These are phyloP conservation scores for Hypholoma sublateritium DNA, from an alignment of 768 basidiomycete genomes.

Conservation along the genomic window DNA sequence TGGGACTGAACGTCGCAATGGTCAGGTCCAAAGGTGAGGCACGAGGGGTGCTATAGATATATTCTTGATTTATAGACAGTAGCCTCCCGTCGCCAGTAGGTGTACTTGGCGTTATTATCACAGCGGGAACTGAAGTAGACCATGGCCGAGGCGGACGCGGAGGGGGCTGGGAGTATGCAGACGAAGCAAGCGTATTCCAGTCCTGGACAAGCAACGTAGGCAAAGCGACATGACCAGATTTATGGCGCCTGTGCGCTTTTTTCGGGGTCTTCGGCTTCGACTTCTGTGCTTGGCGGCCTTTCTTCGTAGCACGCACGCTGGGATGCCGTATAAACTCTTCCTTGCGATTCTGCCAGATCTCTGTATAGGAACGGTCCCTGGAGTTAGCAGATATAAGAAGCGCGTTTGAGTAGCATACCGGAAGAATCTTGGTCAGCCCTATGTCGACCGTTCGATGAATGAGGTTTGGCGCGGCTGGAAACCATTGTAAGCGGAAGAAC, in stretches of 20 bases:
- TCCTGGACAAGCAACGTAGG: constrained; percentile 12
- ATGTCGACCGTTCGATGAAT: background rate
- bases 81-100: constrained; percentile 9
- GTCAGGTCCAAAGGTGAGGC: constrained; percentile 8
- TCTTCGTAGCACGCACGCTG: constrained; percentile 14
- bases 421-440: background rate
- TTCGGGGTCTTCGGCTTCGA: background rate
- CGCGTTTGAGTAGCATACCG: too few relatives aligned
- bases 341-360: constrained; percentile 10
- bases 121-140: constrained; percentile 15
- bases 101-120: constrained; percentile 24
- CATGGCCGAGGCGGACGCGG: constrained; percentile 11
- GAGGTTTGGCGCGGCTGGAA: background rate
- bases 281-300: background rate
- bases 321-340: constrained; percentile 20
- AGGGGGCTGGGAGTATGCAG: constrained; percentile 4
- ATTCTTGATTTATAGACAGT: background rate
- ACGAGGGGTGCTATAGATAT: constrained; percentile 2
- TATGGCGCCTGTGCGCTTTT: constrained; percentile 1
- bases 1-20: background rate
- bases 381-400: too few relatives aligned
- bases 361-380: background rate
- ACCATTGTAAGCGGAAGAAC: constrained; percentile 8
- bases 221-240: background rate
- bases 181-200: constrained; percentile 4